Evolutionary conservation across 257 asterid genomes (phyloP), one percentile per base, ranked within the genome.

Genomic region (Salvia splendens): DNA sequence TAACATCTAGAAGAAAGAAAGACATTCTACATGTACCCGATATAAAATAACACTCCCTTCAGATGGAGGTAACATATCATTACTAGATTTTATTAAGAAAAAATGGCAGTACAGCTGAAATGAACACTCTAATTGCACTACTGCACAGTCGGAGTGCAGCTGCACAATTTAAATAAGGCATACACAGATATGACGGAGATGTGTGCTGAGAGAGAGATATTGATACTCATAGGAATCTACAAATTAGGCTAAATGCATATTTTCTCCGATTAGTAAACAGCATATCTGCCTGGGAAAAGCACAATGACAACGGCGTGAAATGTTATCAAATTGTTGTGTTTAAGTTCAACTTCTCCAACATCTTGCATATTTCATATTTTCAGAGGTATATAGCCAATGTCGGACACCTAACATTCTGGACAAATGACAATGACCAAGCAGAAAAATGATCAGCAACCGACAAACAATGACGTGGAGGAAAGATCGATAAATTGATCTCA

Each of bases 1-100:
- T 14, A 67, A 28, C 51, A 67, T 46, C 16, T n/a, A 52, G 45
- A 9, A 24, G n/a, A 32, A 42, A 46, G 42, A 62, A 65, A 17
- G 8, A 14, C 46, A 36, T 8, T 28, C 14, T 68, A 53, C 16
- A 55, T 33, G 65, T 45, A 51, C 49, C 76, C 24, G 17, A 36
- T 5, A 43, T 35, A 57, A 65, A 24, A 24, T 24, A 24, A 24
- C 2, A 20, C 24, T 51, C 33, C 15, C 41, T 68, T 64, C 49
- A 16, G 4, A 48, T 4, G 17, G 60, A 20, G 42, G 42, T 5
- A 38, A 38, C 8, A 8, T 24, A 24, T 24, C 30, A 24, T 24
- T 24, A 24, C 30, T 24, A 2, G 30, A 24, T 24, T 24, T 24
- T 24, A 24, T 24, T 24, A 24, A 24, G 30, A 24, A 1, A 24